Base-by-base conservation (phyloP, 768 basidiomycete genomes). In the Collybia mongolica region DNA sequence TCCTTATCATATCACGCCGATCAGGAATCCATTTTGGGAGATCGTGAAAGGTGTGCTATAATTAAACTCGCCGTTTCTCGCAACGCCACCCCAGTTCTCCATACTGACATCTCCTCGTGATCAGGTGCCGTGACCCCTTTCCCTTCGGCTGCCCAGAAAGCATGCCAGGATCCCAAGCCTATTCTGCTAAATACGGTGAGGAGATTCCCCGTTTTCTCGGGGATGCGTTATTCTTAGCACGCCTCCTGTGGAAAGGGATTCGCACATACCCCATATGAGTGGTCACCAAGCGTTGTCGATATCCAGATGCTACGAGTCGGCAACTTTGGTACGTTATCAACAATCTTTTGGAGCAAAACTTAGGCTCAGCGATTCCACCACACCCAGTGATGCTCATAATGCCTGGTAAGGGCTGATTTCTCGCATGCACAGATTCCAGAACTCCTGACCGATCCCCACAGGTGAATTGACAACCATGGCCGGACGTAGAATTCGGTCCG, bases 391-490 rank as follows among this genome's bases (percentile, higher is more conserved):
- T 90, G 65, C 72, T 89, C 51, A 75, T 89, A 55, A 79, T 90
- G 59, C 87, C 88, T 15, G 86, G 83, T 68, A 54, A 46, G 71
- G 59, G 36, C 29, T 38, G 12, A 6, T 29, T n/a, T 32, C 26
- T 45, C 51, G 15, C 46, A 50, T 37, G 29, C 42, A 17, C 36
- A 32, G 32, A 9, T 32, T 32, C 32, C 11, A 18, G 15, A 29
- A 12, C 44, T 44, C 40, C 28, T 48, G 42, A 56, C 53, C 51
- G 45, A 52, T 22, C 23, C 24, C 35, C 41, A 43, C 52, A 71
- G 77, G 87, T 24, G 90, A 92, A 64, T 65, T 89, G 50, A 91
- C 89, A 5, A 92, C 90, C 2, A 91, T 91, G 90, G 75, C 87
- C 35, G 89, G 89, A 12, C 70, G 90, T 52, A 78, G 90, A 36